Base-by-base conservation (phyloP, 352 stramenopile genomes). In the Pythium sukuiense region DNA sequence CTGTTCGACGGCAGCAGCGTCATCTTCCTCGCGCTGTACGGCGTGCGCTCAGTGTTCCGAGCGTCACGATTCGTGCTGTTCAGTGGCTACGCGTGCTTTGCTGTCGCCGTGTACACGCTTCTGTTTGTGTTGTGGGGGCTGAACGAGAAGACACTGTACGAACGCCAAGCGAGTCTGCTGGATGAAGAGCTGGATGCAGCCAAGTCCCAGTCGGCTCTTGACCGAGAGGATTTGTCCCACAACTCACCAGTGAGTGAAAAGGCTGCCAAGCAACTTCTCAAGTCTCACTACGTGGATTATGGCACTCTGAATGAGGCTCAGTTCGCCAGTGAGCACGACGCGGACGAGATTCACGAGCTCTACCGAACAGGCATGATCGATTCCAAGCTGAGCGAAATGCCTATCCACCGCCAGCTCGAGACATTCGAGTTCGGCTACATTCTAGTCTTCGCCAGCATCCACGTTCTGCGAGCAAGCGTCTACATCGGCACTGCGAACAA, bases 401-500 rank as follows among this genome's bases (percentile, higher is more conserved):
- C 67, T 2, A 64, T 94, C 24, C 27, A 26, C n/a, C 80, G 79
- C 33, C 87, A 95, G 65, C 68, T 95, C n/a, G 66, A 63, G 18
- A 89, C 84, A 46, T 89, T 93, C 54, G 85, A 93, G 73, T 96
- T 96, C 55, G 76, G 55, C 12, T 96, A 83, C 59, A 80, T 96
- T 26, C 61, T 91, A 43, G 39, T 80, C 13, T 93, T 87, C 65
- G 81, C 85, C 20, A 74, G 75, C 9, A 60, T 92, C 18, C 85
- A 96, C 33, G 79, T 94, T 41, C 71, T 96, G 35, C 85, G 86
- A 16, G 79, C 85, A 2, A 94, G 80, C 14, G 73, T 93, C 20
- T 96, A 92, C 73, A 94, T 96, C 65, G 87, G 87, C 63, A 92
- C 87, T 48, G 77, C 82, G 26, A 95, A 93, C 72, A 90, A 95